A percentile compares a stretch with the other conserved stretches of the same genome.
Conservation (phyloP, 768 basidiomycete species). For the Calvatia gigantea region DNA sequence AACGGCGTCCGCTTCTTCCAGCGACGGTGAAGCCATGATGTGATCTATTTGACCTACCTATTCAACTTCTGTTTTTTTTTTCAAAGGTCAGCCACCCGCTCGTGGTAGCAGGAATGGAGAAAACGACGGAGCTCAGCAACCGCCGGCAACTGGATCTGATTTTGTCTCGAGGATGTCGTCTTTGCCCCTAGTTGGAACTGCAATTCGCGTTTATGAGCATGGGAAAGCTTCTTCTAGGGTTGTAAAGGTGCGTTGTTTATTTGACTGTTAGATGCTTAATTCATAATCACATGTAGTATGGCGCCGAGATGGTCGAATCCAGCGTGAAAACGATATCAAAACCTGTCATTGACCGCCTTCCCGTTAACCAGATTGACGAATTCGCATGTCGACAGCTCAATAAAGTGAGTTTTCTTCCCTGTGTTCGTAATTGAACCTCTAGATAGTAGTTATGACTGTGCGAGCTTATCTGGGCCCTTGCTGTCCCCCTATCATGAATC, state of each 20-base stretch:
- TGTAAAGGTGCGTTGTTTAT: slow-evolving; percentile 59
- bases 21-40: slow-evolving; percentile 12
- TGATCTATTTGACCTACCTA: background rate
- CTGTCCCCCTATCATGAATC: background rate
- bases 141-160: slow-evolving; percentile 21
- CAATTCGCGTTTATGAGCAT: slow-evolving; percentile 73
- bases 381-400: slow-evolving; percentile 89
- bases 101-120: slow-evolving; percentile 11
- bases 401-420: slow-evolving; percentile 46
- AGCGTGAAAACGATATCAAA: slow-evolving; percentile 77
- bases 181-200: slow-evolving; percentile 70
- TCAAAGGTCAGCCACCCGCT: slow-evolving; percentile 6
- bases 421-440: background rate
- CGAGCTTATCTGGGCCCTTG: background rate
- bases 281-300: slow-evolving; percentile 51
- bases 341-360: slow-evolving; percentile 77
- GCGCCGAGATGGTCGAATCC: slow-evolving; percentile 84
- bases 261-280: slow-evolving; percentile 3
- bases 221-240: slow-evolving; percentile 82
- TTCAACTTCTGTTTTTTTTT: slow-evolving; percentile 11
- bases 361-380: slow-evolving; percentile 76
- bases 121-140: slow-evolving; percentile 6
- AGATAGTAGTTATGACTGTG: background rate
- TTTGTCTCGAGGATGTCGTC: slow-evolving; percentile 56
- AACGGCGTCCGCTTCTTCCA: slow-evolving; percentile 32